These are phyloP conservation scores for Apophysomyces variabilis DNA, from an alignment of 371 early-diverging fungal genomes.

Conservation along the genomic window DNA sequence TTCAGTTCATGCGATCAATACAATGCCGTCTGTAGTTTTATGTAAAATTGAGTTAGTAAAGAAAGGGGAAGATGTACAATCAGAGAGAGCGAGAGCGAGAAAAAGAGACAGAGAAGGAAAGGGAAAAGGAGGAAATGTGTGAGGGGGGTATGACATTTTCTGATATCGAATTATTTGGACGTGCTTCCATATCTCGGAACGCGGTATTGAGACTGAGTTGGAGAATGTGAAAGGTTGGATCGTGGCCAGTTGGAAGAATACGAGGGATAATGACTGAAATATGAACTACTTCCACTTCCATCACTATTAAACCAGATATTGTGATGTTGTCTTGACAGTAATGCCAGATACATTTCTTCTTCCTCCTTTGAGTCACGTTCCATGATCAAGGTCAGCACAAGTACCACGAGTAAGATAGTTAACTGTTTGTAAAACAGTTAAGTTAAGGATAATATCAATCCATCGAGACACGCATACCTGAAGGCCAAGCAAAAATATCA, in stretches of 20 bases:
- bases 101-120: neutral
- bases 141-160: constrained; percentile 6
- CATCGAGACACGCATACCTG: constrained; percentile 17
- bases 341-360: constrained; percentile 30
- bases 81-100: constrained; percentile 5
- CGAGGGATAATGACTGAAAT: constrained; percentile 24
- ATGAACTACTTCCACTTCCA: constrained; percentile 15
- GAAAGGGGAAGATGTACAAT: constrained; percentile 6
- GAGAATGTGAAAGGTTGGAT: constrained; percentile 11
- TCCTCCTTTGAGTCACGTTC: constrained; percentile 27
- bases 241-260: constrained; percentile 13
- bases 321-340: constrained; percentile 24
- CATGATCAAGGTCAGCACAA: constrained; percentile 22
- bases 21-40: neutral
- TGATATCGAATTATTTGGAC: constrained; percentile 15
- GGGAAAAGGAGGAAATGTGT: constrained; percentile 1
- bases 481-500: constrained; percentile 12
- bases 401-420: constrained; percentile 18
- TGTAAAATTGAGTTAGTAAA: neutral
- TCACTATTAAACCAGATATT: constrained; percentile 17
- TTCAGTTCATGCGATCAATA: too few species aligned
- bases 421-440: constrained; percentile 13
- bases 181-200: constrained; percentile 36
- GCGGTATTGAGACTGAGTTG: constrained; percentile 7
- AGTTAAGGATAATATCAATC: neutral